Conservation (phyloP, 2,329 filamentous ascomycete genomes). For the Massarina eburnea region DNA sequence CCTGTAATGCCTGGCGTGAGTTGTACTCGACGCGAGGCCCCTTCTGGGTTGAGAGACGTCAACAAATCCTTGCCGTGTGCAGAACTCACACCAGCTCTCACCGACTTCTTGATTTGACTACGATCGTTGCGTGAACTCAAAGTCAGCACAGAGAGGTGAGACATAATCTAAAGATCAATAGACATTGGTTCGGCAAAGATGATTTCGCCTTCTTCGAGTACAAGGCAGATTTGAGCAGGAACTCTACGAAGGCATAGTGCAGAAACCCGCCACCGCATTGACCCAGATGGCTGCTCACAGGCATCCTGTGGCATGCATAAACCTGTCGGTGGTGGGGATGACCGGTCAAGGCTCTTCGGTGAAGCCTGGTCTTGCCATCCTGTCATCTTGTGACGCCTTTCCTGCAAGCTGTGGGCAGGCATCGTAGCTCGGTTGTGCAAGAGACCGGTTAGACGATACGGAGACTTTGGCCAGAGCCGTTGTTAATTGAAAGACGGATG, state of each 20-base stretch:
- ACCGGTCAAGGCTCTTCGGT: constrained; percentile 39
- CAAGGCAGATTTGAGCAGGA: constrained; percentile 32
- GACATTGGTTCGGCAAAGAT: constrained; percentile 36
- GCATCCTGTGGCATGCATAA: constrained; percentile 23
- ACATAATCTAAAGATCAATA: constrained; percentile 31
- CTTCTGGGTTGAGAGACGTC: constrained; percentile 23
- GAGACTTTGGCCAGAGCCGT: constrained; percentile 37
- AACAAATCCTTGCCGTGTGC: constrained; percentile 29
- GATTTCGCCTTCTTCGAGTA: constrained; percentile 25
- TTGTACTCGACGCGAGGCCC: constrained; percentile 33
- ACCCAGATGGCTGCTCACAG: constrained; percentile 19
- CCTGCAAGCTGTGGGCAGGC: constrained; percentile 30
- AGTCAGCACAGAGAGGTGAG: constrained; percentile 18
- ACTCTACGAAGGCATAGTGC: constrained; percentile 21
- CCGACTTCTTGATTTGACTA: constrained; percentile 17
- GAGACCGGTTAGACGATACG: constrained; percentile 29
- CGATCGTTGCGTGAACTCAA: constrained; percentile 18
- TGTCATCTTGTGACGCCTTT: constrained; percentile 38
- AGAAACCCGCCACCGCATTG: constrained; percentile 27
- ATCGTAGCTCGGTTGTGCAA: constrained; percentile 32
- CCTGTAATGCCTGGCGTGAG: constrained; percentile 31
- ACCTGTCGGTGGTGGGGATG: constrained; percentile 29
- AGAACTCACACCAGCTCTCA: constrained; percentile 13
- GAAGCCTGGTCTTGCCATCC: constrained; percentile 22
- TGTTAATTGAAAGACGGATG: constrained; percentile 44